phyloP scores from a whole-genome alignment of 257 asterid species.

The Solanum okadae region DNA sequence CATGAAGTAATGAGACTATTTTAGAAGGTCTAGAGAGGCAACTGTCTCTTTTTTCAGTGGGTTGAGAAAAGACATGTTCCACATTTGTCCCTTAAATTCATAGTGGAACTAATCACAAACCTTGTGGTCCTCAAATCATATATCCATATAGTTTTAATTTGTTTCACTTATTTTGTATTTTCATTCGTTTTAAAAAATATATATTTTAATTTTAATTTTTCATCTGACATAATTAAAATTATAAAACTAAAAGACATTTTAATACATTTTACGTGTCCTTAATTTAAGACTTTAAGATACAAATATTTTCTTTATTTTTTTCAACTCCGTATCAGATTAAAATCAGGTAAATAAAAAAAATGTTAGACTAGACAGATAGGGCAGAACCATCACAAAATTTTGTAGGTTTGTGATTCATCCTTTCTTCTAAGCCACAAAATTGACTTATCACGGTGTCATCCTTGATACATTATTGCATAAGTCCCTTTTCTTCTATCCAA shows the following conservation, averaged over 20 bases:
- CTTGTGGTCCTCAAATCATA: neutral
- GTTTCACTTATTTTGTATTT: fast-evolving
- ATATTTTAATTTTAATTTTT: too few relatives aligned
- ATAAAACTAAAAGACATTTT: neutral
- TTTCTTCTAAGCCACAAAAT: neutral
- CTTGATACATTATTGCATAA: neutral
- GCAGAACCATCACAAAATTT: neutral
- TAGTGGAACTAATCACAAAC: neutral
- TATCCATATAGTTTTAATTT: neutral
- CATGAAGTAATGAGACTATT: neutral
- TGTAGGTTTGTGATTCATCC: neutral
- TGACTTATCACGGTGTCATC: neutral
- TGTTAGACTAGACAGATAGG: neutral
- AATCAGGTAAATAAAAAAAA: neutral
- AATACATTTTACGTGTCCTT: too few relatives aligned
- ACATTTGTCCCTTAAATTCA: neutral
- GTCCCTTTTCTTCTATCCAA: neutral
- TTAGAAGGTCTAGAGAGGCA: neutral
- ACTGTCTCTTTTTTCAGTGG: neutral
- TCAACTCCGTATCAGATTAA: too few relatives aligned
- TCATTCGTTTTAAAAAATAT: fast-evolving
- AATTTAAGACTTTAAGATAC: too few relatives aligned
- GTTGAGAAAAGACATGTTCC: neutral
- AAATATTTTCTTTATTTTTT: too few relatives aligned
- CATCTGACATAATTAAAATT: fast-evolving